These are phyloP conservation scores for Curvularia sp. DNA, from an alignment of 2,329 filamentous ascomycete genomes.

Conservation along the genomic window DNA sequence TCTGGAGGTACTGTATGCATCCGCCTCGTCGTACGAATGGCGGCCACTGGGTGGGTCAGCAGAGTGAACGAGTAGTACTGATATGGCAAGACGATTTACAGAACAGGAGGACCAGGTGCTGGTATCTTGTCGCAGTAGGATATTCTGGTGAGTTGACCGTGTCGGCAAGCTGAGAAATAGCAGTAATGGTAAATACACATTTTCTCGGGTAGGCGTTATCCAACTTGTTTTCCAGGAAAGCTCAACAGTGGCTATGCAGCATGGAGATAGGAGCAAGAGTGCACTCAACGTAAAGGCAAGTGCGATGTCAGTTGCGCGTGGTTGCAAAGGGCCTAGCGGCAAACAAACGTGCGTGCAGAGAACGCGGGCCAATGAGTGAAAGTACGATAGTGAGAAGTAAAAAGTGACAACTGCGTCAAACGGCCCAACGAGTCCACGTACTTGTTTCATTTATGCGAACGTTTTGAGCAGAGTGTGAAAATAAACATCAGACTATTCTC, in stretches of 20 bases:
- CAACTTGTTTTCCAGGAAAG: constrained; percentile 16
- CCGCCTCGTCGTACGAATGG: constrained; percentile 22
- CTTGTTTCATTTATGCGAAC: background rate
- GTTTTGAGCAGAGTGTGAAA: background rate
- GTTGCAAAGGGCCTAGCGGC: constrained; percentile 5
- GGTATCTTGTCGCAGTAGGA: constrained; percentile 44
- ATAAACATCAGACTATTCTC: background rate
- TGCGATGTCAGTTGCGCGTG: background rate
- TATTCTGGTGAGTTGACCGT: constrained; percentile 40
- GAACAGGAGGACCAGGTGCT: constrained; percentile 27
- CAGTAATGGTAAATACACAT: constrained; percentile 49
- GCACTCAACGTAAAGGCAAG: constrained; percentile 4
- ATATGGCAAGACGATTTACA: constrained; percentile 18
- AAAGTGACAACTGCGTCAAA: background rate
- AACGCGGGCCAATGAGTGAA: constrained; percentile 5
- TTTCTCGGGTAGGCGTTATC: constrained; percentile 20
- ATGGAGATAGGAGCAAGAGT: constrained; percentile 8
- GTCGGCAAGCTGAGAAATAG: constrained; percentile 43
- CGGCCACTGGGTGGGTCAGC: constrained; percentile 25
- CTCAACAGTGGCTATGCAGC: constrained; percentile 12
- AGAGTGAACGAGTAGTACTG: background rate
- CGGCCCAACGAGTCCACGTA: no score
- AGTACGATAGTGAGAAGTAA: background rate
- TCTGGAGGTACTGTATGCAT: constrained; percentile 16
- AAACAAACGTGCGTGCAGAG: constrained; percentile 16